Evolutionary conservation across 192 early-diverging fungal genomes (phyloP).

Genomic region (Linnemannia zychae): DNA sequence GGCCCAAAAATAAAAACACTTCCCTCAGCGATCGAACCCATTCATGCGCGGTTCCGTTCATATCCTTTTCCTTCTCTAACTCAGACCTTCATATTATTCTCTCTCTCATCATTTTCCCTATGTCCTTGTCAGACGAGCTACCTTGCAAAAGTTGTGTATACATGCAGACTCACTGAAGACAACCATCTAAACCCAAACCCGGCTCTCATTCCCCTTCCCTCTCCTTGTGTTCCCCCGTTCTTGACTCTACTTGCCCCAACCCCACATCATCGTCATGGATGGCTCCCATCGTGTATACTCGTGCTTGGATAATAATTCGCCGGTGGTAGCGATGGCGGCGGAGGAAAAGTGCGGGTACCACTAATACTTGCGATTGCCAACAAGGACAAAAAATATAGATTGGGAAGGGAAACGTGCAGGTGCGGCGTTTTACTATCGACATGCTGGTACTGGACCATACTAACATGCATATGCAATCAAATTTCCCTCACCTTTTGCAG

Average conservation of each 20-base stretch:
- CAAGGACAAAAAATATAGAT: too few relatives aligned
- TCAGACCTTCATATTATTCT: background rate
- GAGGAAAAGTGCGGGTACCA: too few relatives aligned
- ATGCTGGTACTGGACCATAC: too few relatives aligned
- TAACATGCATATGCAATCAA: too few relatives aligned
- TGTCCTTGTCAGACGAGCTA: background rate
- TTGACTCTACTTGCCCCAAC: background rate
- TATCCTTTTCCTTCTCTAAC: background rate
- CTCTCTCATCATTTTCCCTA: background rate
- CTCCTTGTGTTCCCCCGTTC: background rate
- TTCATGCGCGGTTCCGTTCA: background rate
- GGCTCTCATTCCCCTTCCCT: background rate
- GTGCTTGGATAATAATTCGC: conserved; percentile 1
- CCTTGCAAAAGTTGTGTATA: background rate
- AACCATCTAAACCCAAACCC: background rate
- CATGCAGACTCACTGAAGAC: background rate
- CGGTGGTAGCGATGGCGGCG: background rate
- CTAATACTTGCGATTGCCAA: too few relatives aligned
- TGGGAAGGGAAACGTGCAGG: too few relatives aligned
- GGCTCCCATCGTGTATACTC: background rate
- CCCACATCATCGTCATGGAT: background rate
- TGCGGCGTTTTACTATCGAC: too few relatives aligned
- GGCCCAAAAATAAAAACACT: background rate
- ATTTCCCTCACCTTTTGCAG: too few relatives aligned
- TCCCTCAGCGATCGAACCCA: background rate